Conservation (phyloP, 768 basidiomycete species). For the Lactifluus subvellereus region DNA sequence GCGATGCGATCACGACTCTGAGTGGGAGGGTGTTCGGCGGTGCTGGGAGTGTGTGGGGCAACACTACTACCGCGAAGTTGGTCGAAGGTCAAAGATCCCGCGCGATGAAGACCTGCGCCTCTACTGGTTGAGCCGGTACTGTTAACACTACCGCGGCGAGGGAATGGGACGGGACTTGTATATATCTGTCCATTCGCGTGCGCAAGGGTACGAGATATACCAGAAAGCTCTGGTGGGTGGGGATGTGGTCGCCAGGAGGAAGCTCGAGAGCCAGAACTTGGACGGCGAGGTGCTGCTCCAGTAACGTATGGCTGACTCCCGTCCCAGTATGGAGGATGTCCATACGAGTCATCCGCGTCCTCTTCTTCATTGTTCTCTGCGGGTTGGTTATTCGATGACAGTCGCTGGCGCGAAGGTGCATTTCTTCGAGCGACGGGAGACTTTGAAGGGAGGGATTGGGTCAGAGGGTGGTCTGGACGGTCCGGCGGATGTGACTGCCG, state of each 20-base stretch:
- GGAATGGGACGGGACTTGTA: slow-evolving; percentile 34
- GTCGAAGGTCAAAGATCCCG: slow-evolving; percentile 15
- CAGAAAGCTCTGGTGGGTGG: slow-evolving; percentile 11
- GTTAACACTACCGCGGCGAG: slow-evolving; percentile 30
- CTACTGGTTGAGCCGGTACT: slow-evolving; percentile 16
- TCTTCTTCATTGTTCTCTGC: slow-evolving; percentile 6
- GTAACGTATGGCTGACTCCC: slow-evolving; percentile 9
- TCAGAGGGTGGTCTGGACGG: not conserved
- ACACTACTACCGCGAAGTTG: slow-evolving; percentile 11
- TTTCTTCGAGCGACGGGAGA: slow-evolving; percentile 13
- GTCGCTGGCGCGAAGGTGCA: slow-evolving; percentile 12
- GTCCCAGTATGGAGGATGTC: not conserved
- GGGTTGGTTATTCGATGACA: not conserved
- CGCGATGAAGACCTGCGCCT: slow-evolving; percentile 24
- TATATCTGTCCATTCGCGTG: slow-evolving; percentile 35
- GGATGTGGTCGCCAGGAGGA: not conserved
- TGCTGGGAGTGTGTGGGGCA: slow-evolving; percentile 18
- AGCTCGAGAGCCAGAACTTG: slow-evolving; percentile 10
- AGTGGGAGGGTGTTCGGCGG: slow-evolving; percentile 13
- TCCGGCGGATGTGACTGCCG: slow-evolving; percentile 16
- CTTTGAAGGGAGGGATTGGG: not conserved
- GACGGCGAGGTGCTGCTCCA: slow-evolving; percentile 12
- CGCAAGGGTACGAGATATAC: slow-evolving; percentile 19
- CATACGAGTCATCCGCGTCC: slow-evolving; percentile 8
- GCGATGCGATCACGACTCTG: slow-evolving; percentile 20